Percentiles rank a stretch among this genome's conserved stretches.
phyloP scores from a whole-genome alignment of 495 filamentous ascomycete species.

The Aspergillus cavernicola region DNA sequence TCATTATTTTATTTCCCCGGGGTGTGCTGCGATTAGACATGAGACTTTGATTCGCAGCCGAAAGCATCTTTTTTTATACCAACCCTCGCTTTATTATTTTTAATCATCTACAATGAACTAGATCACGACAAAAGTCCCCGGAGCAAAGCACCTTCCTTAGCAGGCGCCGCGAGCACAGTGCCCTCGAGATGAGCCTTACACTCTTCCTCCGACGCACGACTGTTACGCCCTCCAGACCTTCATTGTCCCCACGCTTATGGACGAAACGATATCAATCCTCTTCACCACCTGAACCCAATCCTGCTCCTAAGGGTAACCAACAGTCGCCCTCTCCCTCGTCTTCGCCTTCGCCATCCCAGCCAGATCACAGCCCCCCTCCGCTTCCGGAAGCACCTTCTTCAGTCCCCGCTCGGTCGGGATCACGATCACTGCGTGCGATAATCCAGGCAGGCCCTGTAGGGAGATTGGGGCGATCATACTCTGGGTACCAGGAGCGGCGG shows the following conservation, averaged over 20 bases:
- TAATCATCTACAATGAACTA: neutral
- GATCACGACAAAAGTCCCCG: neutral
- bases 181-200: slow-evolving; percentile 15
- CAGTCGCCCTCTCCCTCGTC: neutral
- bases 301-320: slow-evolving; percentile 1
- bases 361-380: neutral
- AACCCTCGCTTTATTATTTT: neutral
- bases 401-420: slow-evolving; percentile 42
- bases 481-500: slow-evolving; percentile 59
- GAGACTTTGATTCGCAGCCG: neutral
- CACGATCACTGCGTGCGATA: slow-evolving; percentile 55
- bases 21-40: neutral
- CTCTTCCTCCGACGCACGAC: slow-evolving; percentile 19
- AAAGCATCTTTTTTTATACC: neutral
- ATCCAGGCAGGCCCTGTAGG: slow-evolving; percentile 53
- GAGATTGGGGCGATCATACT: slow-evolving; percentile 52
- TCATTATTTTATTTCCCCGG: neutral
- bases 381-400: slow-evolving; percentile 20
- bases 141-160: neutral
- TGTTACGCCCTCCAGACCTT: slow-evolving; percentile 16
- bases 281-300: slow-evolving; percentile 7
- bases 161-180: slow-evolving; percentile 2
- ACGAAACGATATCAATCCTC: slow-evolving; percentile 28
- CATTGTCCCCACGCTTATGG: slow-evolving; percentile 22
- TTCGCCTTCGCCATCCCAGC: neutral